Evolutionary conservation across 2,329 filamentous ascomycete genomes (phyloP).

Genomic region (Colletotrichum sansevieriae): DNA sequence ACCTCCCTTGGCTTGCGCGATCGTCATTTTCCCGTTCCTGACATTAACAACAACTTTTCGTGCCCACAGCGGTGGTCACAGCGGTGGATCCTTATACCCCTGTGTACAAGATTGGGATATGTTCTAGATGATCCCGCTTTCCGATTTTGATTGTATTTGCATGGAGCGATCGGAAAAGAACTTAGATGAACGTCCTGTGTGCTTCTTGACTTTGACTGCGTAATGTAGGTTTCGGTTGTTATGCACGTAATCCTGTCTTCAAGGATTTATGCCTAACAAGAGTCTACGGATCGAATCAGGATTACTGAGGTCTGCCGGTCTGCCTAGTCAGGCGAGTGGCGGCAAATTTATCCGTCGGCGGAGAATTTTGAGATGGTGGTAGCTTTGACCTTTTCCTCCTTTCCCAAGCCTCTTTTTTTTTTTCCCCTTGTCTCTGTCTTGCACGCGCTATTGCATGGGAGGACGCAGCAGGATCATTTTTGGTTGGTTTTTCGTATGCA

Average conservation of each 20-base stretch:
- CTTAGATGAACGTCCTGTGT: conserved; percentile 10
- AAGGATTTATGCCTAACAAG: background rate
- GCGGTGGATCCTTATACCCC: background rate
- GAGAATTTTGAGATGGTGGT: background rate
- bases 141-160: conserved; percentile 10
- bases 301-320: too few relatives aligned
- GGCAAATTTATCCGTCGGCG: background rate
- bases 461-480: background rate
- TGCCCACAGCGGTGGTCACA: background rate
- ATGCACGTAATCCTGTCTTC: background rate
- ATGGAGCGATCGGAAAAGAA: background rate
- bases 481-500: background rate
- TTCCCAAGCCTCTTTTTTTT: too few relatives aligned
- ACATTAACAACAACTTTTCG: background rate
- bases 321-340: background rate
- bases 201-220: background rate
- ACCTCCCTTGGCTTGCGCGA: background rate
- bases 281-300: too few relatives aligned
- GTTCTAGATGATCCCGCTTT: conserved; percentile 16
- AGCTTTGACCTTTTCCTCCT: conserved; percentile 19
- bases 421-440: too few relatives aligned
- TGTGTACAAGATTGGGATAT: background rate
- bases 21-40: background rate
- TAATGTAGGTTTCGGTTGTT: background rate
- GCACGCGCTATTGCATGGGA: background rate